Base-by-base conservation (phyloP, 2,329 filamentous ascomycete genomes). In the Huntiella savannae region DNA sequence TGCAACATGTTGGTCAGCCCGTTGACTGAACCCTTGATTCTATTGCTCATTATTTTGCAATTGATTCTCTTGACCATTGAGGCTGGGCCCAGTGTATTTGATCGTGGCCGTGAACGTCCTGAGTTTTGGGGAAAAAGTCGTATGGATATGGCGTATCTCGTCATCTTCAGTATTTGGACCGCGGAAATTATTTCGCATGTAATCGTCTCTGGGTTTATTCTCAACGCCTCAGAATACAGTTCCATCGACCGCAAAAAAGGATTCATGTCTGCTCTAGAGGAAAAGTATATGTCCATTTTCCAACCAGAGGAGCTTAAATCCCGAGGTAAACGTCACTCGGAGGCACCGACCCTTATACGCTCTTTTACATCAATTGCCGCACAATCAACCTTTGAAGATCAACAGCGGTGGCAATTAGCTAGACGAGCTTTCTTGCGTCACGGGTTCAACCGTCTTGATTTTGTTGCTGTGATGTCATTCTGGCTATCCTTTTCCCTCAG, bases 371-470 rank as follows among this genome's bases (percentile, higher is more conserved):
- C 83, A 1, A 77, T 84, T 50, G 64, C 66, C 53, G 68, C 62
- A 56, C 76, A 61, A 59, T 74, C 63, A 62, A 91, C 69, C 56
- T 69, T 69, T 52, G 82, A 71, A 66, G 75, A 93, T 52, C 82
- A 87, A 54, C 84, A 91, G 59, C 78, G 88, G 50, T 71, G 80
- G 53, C 80, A 93, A 52, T 71, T 98, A 46, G 88, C 92, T 12
- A 79, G 91, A 45, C 76, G 91, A 51, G 92, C 91, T 1, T 96
- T 95, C 60, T 65, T 98, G 47, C 77, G 91, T 12, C 91, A 98
- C 60, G 87, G 85, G 1, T 98, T 98, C 64, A 96, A 96, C 58
- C 76, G 91, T 45, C 71, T 96, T 8, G 91, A 98, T 59, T 95
- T 96, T 60, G 68, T 98, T 45, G 92, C 91, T 1, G 82, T 98